Conservation (phyloP, 2,329 filamentous ascomycete species). For the Calonectria hongkongensis region DNA sequence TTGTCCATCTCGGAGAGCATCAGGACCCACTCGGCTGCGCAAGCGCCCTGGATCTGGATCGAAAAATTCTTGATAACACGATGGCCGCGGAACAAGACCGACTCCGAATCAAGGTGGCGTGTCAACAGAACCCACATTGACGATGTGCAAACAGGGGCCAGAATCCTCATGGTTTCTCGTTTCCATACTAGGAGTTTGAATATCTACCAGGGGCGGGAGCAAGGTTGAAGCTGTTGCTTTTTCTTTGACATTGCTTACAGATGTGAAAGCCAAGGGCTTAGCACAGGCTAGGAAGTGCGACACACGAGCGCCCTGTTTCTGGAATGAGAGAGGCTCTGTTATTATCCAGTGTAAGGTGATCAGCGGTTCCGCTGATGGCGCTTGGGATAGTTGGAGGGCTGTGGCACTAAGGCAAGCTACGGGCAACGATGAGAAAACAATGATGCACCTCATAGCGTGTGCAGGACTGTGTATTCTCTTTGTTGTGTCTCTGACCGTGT, state of each 20-base stretch:
- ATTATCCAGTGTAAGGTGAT: conserved; percentile 35
- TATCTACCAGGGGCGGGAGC: conserved; percentile 20
- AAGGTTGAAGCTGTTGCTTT: conserved; percentile 32
- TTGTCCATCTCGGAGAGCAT: conserved; percentile 41
- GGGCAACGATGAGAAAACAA: conserved; percentile 27
- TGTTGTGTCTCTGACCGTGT: conserved; percentile 43
- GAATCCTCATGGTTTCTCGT: conserved; percentile 38
- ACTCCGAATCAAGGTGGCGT: conserved; percentile 45
- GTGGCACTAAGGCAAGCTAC: conserved; percentile 25
- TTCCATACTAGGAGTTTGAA: conserved; percentile 22
- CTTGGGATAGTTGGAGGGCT: conserved; percentile 30
- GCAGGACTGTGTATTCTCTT: conserved; percentile 22
- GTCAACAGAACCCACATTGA: conserved; percentile 46
- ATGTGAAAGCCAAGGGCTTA: conserved; percentile 32
- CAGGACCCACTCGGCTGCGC: conserved; percentile 50
- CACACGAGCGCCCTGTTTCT: conserved; percentile 48
- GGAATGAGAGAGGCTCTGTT: conserved; percentile 45
- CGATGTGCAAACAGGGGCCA: conserved; percentile 44
- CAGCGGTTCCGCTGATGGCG: conserved; percentile 33
- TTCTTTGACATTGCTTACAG: conserved; percentile 26
- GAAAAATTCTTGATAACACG: conserved; percentile 48
- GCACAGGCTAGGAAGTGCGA: conserved; percentile 33
- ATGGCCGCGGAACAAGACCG: conserved; percentile 40
- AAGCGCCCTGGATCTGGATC: conserved; percentile 55
- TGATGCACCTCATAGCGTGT: conserved; percentile 34